Conservation (phyloP, 805 yeast species). For the Candida adriatica region DNA sequence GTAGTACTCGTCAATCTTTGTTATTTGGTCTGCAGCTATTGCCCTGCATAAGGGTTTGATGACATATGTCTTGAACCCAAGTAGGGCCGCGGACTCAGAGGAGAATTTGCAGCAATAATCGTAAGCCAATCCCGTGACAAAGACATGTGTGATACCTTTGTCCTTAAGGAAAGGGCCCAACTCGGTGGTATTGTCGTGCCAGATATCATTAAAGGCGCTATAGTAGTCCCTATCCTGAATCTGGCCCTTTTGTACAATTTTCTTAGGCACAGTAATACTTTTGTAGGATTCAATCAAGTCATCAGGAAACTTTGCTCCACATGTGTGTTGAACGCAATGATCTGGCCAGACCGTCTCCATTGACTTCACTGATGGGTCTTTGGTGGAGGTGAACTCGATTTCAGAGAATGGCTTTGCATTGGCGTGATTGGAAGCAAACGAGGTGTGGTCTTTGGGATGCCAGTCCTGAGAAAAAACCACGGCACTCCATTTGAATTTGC, state of each 20-base stretch:
- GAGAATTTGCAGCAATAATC: constrained; percentile 83
- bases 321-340: constrained; percentile 72
- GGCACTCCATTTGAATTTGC: constrained; percentile 47
- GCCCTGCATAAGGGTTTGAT: constrained; percentile 49
- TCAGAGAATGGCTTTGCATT: constrained; percentile 42
- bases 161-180: constrained; percentile 41
- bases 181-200: constrained; percentile 68
- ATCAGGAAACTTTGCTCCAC: constrained; percentile 58
- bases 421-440: constrained; percentile 71
- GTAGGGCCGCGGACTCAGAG: constrained; percentile 56
- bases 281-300: constrained; percentile 34
- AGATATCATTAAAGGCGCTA: constrained; percentile 78
- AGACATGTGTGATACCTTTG: constrained; percentile 50
- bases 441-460: constrained; percentile 76
- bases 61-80: constrained; percentile 62
- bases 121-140: constrained; percentile 75
- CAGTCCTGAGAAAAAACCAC: constrained; percentile 78
- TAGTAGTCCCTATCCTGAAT: constrained; percentile 73
- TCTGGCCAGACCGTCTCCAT: constrained; percentile 76
- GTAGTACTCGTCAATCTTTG: constrained; percentile 31
- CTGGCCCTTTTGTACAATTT: constrained; percentile 64
- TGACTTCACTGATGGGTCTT: constrained; percentile 23
- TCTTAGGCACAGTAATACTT: constrained; percentile 29
- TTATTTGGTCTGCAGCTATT: constrained; percentile 39
- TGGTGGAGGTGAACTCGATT: constrained; percentile 45